These are phyloP conservation scores for Nematocida displodere DNA, from an alignment of 371 early-diverging fungal species.

Conservation along the genomic window DNA sequence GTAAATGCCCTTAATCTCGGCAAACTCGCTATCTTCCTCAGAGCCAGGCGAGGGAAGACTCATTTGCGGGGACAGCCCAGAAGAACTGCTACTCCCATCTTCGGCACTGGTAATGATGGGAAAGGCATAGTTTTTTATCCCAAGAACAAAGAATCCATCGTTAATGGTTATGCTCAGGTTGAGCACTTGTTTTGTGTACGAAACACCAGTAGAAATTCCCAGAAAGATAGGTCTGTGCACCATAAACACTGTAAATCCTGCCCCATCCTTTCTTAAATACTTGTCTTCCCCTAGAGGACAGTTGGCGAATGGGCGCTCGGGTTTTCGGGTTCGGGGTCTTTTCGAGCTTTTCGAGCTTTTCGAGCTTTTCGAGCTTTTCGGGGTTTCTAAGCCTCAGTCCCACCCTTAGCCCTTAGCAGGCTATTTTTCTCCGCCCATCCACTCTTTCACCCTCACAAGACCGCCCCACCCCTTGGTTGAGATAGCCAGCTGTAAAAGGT, in stretches of 20 bases:
- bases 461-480: not conserved
- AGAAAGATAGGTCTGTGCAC: conserved; percentile 47
- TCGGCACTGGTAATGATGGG: conserved; percentile 4
- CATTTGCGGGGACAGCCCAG: conserved; percentile 10
- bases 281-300: too few species aligned
- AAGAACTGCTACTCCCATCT: not conserved
- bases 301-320: not conserved
- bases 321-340: too few species aligned
- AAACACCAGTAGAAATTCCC: conserved; percentile 43
- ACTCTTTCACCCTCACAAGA: not conserved
- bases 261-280: not conserved
- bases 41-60: not conserved
- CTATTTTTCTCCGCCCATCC: not conserved
- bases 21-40: conserved; percentile 16
- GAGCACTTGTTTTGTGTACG: not conserved
- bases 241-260: not conserved
- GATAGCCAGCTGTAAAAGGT: not conserved
- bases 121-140: conserved; percentile 36
- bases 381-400: not conserved
- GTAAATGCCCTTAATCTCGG: conserved; percentile 34
- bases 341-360: too few species aligned
- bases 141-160: conserved; percentile 55
- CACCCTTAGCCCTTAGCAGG: not conserved
- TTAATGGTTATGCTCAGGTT: conserved; percentile 52
- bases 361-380: not conserved